Evolutionary conservation across 2,329 filamentous ascomycete genomes (phyloP), one percentile per base, ranked within the genome.

Genomic region (Neocatenulostroma microsporum): DNA sequence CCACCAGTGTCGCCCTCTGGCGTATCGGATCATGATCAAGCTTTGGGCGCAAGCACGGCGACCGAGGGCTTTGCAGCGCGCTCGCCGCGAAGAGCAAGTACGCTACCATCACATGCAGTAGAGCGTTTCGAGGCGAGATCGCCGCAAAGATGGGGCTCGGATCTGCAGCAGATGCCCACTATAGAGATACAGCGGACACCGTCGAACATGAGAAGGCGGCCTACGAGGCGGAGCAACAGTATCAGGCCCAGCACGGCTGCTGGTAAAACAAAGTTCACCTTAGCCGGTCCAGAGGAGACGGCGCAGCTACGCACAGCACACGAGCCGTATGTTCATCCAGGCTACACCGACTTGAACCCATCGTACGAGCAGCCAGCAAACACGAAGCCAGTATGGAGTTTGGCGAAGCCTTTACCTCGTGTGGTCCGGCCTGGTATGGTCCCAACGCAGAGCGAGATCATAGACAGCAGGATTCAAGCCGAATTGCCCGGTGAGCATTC

Each of bases 381-480:
- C 30, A 36, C 39, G 12, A 66, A 69, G 37, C 71, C 72, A 1
- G 65, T 75, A 30, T 75, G 72, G 64, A 66, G 68, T 52, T 51
- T 74, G 34, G 70, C 69, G 3, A 70, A 72, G 45, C 70, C 72
- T 5, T 50, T 74, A 18, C 71, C 72, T 21, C 69, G 69, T 42
- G 70, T 74, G 0, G 61, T 74, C 35, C 62, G 72, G 24, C 60
- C 66, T 14, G 70, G 70, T 9, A 74, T 74, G 71, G 62, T 72
- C 1, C 68, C 68, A 0, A 64, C 64, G 0, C 37, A 36, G 24
- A 36, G 37, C 6, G 52, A 54, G 30, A 37, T 52, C 54, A 55
- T 38, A 57, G 61, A 25, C 60, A 67, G 41, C 37, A 30, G 46
- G 13, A 19, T 41, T 17, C 37, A 44, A n/a, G 29, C 46, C 11